phyloP scores from a whole-genome alignment of 495 filamentous ascomycete species.

The Penicillium silybi region DNA sequence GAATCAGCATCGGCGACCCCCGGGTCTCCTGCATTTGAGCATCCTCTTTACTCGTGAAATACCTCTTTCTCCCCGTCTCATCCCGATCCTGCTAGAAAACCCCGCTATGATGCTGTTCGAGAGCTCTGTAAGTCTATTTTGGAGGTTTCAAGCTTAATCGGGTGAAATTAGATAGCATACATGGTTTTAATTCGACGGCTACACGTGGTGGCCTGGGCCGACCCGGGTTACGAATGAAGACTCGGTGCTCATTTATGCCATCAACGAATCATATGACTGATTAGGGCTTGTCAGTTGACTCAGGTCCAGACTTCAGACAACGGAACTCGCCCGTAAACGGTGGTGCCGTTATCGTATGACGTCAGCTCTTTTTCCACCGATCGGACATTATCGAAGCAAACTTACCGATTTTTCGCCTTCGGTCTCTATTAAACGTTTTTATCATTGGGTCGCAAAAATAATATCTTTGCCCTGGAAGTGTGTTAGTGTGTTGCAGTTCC shows the following conservation, averaged over 20 bases:
- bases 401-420: not conserved
- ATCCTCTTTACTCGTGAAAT: not conserved
- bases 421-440: not conserved
- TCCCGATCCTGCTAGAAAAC: not conserved
- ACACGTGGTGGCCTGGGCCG: not conserved
- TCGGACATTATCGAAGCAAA: not conserved
- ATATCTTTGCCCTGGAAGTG: not conserved
- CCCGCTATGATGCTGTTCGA: not conserved
- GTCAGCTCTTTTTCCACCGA: not conserved
- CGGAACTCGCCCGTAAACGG: not conserved
- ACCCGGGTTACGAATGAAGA: not conserved
- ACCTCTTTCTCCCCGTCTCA: not conserved
- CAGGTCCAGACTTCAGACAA: not conserved
- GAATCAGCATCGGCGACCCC: constrained; percentile 4
- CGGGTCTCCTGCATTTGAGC: not conserved
- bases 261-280: not conserved
- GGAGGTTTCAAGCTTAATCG: not conserved
- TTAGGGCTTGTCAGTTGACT: not conserved
- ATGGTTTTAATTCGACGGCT: too few species aligned
- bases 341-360: not conserved
- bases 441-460: not conserved
- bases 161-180: not conserved
- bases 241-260: not conserved
- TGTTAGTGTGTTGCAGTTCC: not conserved
- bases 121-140: not conserved